phyloP scores from a whole-genome alignment of 306 rosid genomes.

The Cicer cuneatum region DNA sequence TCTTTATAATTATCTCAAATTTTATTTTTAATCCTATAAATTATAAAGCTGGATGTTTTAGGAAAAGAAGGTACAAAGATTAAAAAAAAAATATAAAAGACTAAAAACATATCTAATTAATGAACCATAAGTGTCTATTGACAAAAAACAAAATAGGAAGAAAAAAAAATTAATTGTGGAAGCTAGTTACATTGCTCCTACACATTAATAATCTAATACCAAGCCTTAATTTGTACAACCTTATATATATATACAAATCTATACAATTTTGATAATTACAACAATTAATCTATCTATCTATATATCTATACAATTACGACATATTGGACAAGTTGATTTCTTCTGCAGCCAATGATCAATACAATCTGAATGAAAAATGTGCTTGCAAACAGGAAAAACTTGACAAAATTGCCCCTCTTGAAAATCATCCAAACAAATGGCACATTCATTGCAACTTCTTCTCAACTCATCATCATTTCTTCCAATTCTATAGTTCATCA shows the following conservation, averaged over 20 bases:
- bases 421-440: conserved; percentile 72
- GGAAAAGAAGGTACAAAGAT: too few relatives aligned
- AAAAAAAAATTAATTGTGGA: background rate
- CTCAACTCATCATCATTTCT: conserved; percentile 30
- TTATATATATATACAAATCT: background rate
- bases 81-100: too few relatives aligned
- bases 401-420: conserved; percentile 54
- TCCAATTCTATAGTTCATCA: conserved; percentile 57
- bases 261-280: background rate
- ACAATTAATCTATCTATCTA: conserved; percentile 2
- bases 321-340: conserved; percentile 54
- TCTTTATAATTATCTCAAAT: too few relatives aligned
- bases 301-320: conserved; percentile 33
- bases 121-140: too few relatives aligned
- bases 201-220: background rate
- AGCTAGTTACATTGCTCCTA: background rate
- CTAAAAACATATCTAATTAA: too few relatives aligned
- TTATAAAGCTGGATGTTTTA: too few relatives aligned
- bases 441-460: conserved; percentile 49
- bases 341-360: conserved; percentile 62
- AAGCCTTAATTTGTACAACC: background rate
- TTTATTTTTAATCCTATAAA: too few relatives aligned
- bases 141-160: too few relatives aligned
- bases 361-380: conserved; percentile 68
- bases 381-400: conserved; percentile 59